Evolutionary conservation across 2,329 filamentous ascomycete species (phyloP).

Genomic region (Hypoxylon sp.): DNA sequence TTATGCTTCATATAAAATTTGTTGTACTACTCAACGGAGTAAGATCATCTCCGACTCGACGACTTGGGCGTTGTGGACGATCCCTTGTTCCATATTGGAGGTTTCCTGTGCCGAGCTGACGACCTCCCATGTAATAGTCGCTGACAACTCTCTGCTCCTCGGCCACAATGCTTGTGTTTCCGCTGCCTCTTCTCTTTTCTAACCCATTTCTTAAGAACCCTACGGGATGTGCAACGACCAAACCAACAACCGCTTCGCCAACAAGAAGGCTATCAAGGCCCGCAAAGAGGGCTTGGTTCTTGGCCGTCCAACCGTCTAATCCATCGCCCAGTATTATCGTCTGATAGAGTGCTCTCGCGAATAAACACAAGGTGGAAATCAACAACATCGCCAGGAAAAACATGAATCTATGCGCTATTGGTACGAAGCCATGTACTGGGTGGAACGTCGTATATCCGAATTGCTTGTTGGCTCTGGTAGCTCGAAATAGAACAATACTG

Average conservation of each 20-base stretch:
- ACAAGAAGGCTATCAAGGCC: constrained; percentile 53
- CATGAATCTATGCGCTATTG: constrained; percentile 49
- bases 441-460: constrained; percentile 54
- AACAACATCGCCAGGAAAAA: constrained; percentile 49
- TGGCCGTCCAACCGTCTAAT: constrained; percentile 48
- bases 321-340: constrained; percentile 49
- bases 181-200: constrained; percentile 36
- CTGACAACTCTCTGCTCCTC: constrained; percentile 25
- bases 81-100: background rate
- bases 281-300: constrained; percentile 51
- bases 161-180: constrained; percentile 12
- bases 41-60: constrained; percentile 9
- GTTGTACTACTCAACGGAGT: constrained; percentile 27
- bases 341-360: constrained; percentile 51
- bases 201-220: constrained; percentile 44
- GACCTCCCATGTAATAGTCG: constrained; percentile 18
- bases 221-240: constrained; percentile 53
- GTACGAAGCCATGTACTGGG: constrained; percentile 47
- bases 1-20: constrained; percentile 28
- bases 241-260: constrained; percentile 50
- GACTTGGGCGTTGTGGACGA: constrained; percentile 8
- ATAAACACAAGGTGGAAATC: constrained; percentile 47
- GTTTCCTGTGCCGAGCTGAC: background rate
- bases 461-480: constrained; percentile 42
- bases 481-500: constrained; percentile 46